Conservation (phyloP, 257 asterid genomes). For the Solanum tarapatanum region DNA sequence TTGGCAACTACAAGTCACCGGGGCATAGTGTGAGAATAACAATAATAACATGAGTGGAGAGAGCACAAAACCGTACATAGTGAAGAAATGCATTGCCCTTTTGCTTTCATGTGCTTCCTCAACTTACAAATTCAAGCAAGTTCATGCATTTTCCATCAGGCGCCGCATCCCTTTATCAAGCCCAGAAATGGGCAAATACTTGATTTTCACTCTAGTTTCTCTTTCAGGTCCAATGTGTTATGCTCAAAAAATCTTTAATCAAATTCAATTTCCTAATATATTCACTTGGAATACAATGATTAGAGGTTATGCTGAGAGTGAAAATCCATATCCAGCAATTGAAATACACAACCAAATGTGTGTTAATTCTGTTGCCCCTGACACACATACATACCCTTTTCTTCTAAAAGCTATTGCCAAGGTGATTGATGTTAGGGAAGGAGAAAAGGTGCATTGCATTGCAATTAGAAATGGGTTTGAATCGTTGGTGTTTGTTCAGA, state of each 20-base stretch:
- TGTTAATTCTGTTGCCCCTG: slow-evolving; percentile 25
- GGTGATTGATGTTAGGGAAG: slow-evolving; percentile 37
- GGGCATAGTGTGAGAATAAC: too few species aligned
- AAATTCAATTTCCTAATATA: slow-evolving; percentile 43
- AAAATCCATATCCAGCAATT: slow-evolving; percentile 52
- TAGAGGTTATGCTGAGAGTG: slow-evolving; percentile 80
- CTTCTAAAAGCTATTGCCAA: slow-evolving; percentile 65
- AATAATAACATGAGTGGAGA: not conserved
- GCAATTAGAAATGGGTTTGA: slow-evolving; percentile 55
- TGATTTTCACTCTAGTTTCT: slow-evolving; percentile 44
- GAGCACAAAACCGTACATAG: slow-evolving; percentile 28
- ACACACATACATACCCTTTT: slow-evolving; percentile 71
- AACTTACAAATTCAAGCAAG: slow-evolving; percentile 40
- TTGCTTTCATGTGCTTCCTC: slow-evolving; percentile 61
- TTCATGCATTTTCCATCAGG: slow-evolving; percentile 67
- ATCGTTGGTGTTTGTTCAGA: slow-evolving; percentile 63
- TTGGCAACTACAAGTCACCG: too few species aligned
- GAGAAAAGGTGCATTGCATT: slow-evolving; percentile 57
- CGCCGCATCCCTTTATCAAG: slow-evolving; percentile 42
- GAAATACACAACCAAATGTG: slow-evolving; percentile 33
- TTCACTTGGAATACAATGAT: slow-evolving; percentile 80
- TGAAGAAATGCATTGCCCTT: slow-evolving; percentile 64
- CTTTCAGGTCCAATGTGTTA: slow-evolving; percentile 60
- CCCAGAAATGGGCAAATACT: slow-evolving; percentile 56
- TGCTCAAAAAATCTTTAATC: slow-evolving; percentile 43